Evolutionary conservation across 2,329 filamentous ascomycete genomes (phyloP), one percentile per base, ranked within the genome.

Genomic region (Colletotrichum eremochloae): DNA sequence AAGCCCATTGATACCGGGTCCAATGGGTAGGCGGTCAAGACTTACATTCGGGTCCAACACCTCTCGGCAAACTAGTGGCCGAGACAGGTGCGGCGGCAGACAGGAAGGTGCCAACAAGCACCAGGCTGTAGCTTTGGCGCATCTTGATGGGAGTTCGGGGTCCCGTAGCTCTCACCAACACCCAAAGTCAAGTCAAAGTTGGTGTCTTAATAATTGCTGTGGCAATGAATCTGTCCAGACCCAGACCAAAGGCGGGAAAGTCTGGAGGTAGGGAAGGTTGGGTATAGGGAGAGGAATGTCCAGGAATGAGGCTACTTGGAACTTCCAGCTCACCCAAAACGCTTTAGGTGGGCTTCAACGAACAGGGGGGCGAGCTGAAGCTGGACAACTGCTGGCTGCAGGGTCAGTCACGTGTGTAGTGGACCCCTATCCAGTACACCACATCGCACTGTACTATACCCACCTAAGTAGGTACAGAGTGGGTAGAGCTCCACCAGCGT

Each of bases 31-130:
- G 58, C 38, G 63, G 65, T 70, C 63, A 68, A 67, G 63, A 90
- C 93, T 84, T 88, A 98, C 95, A 97, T 84, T 98, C 95, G 60
- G 95, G 95, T 46, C 93, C 91, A 78, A 98, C 95, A 77, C 95
- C 95, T 79, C 94, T 90, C 68, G 95, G 95, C 79, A 94, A 85
- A 72, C 88, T 85, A 70, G 89, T 86, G 74, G 92, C 91, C 79
- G 92, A 90, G 75, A 89, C 90, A 29, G 68, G 67, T 76, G 89
- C 80, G 81, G 86, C 81, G 68, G 85, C 82, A 65, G 84, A 84
- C 74, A 83, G 84, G 74, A 88, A 78, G 77, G 86, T 86, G 81
- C 87, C 81, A 73, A 88, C 74, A 75, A 90, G 84, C 81, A 86
- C 83, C 82, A 87, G 78, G 71, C 85, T 83, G 75, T 80, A 81